A percentile compares a stretch with the other conserved stretches of the same genome.
These are phyloP conservation scores for Betula pendula DNA, from an alignment of 306 rosid genomes.

Conservation along the genomic window DNA sequence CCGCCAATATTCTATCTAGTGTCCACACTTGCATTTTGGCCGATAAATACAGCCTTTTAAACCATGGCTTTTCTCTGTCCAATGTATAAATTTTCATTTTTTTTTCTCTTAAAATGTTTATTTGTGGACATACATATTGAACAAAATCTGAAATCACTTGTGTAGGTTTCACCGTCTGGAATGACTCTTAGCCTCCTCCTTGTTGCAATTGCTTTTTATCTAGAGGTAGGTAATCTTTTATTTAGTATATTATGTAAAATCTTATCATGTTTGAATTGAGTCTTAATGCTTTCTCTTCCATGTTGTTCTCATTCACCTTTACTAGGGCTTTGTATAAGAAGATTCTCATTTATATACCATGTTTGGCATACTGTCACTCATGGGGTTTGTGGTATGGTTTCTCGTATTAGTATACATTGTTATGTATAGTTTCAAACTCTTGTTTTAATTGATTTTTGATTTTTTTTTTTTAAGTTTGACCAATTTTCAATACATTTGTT, in stretches of 20 bases:
- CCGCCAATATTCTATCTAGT: too few relatives aligned
- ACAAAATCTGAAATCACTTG: too few relatives aligned
- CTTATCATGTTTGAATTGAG: neutral
- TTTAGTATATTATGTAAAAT: neutral
- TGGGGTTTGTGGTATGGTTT: too few relatives aligned
- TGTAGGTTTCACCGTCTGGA: conserved; percentile 64
- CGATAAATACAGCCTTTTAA: too few relatives aligned
- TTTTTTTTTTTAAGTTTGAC: conserved; percentile 18
- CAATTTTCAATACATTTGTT: conserved; percentile 42
- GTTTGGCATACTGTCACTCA: conserved; percentile 55
- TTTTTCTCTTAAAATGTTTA: neutral
- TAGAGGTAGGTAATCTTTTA: conserved; percentile 54
- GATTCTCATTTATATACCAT: conserved; percentile 45
- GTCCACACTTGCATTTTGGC: too few relatives aligned
- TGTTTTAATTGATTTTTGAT: conserved; percentile 1
- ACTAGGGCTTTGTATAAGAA: conserved; percentile 41
- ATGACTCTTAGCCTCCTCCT: conserved; percentile 71
- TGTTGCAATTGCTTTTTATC: conserved; percentile 62
- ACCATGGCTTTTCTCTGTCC: too few relatives aligned
- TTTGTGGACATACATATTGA: neutral
- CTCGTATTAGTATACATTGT: conserved; percentile 13
- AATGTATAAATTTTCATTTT: neutral
- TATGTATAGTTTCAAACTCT: neutral
- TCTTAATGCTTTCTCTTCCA: conserved; percentile 24
- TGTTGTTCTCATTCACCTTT: conserved; percentile 10